Conservation (phyloP, 495 filamentous ascomycete species). For the Tetracladium setigerum region DNA sequence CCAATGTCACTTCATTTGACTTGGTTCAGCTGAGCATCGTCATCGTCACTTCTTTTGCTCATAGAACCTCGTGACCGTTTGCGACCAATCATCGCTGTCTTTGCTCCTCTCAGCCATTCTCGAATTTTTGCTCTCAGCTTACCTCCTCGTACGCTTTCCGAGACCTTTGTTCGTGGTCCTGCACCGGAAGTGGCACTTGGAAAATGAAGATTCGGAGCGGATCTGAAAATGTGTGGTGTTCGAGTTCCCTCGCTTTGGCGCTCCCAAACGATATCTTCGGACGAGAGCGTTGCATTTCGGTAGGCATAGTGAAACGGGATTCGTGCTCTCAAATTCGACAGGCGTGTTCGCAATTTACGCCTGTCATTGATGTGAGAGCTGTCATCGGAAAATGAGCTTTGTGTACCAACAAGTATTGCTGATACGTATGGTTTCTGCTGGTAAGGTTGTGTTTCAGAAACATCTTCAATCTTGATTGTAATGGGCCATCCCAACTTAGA, state of each 20-base stretch:
- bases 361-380: conserved; percentile 22
- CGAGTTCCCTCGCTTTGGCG: conserved; percentile 1
- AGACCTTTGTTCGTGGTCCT: background rate
- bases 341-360: conserved; percentile 21
- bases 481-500: background rate
- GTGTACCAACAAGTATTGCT: conserved; percentile 19
- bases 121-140: conserved; percentile 12
- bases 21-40: too few species aligned
- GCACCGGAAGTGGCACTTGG: background rate
- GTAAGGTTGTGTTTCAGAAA: background rate
- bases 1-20: too few species aligned
- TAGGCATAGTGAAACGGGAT: conserved; percentile 10
- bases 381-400: conserved; percentile 34
- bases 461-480: background rate
- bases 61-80: conserved; percentile 7
- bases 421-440: conserved; percentile 1
- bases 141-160: conserved; percentile 5
- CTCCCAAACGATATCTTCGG: conserved; percentile 16
- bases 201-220: conserved; percentile 6
- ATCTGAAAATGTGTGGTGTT: conserved; percentile 1
- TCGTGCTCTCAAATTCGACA: conserved; percentile 21
- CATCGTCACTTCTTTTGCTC: too few species aligned
- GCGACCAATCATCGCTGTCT: conserved; percentile 11
- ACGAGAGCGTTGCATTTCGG: conserved; percentile 10
- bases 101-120: conserved; percentile 14